These are phyloP conservation scores for Curvularia spicifera DNA, from an alignment of 2,329 filamentous ascomycete genomes.

Conservation along the genomic window DNA sequence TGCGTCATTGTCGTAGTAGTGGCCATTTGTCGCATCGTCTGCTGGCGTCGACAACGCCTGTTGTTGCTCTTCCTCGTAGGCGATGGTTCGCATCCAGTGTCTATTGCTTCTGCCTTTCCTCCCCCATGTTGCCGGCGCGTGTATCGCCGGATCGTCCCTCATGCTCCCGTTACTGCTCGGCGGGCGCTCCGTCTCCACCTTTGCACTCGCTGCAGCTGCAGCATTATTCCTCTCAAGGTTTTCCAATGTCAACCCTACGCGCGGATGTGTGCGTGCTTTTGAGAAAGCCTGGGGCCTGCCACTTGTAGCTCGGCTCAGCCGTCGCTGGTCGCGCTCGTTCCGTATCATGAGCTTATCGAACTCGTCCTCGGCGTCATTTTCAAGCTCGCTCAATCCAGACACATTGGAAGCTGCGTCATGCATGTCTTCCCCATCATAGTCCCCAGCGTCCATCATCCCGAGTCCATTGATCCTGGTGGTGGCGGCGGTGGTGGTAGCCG, in stretches of 20 bases:
- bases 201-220: conserved; percentile 19
- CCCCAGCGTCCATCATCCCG: conserved; percentile 30
- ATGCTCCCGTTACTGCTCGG: conserved; percentile 47
- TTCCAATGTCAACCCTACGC: conserved; percentile 52
- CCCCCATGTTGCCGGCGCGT: conserved; percentile 57
- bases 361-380: conserved; percentile 53
- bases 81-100: conserved; percentile 54
- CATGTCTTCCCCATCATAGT: conserved; percentile 29
- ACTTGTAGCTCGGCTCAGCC: conserved; percentile 46
- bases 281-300: conserved; percentile 49
- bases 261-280: conserved; percentile 51
- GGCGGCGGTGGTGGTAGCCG: conserved; percentile 11
- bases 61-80: conserved; percentile 33
- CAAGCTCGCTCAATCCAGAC: conserved; percentile 49
- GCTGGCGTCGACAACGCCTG: conserved; percentile 21
- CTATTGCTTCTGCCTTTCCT: conserved; percentile 51
- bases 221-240: conserved; percentile 51
- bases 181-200: conserved; percentile 34
- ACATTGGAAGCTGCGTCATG: conserved; percentile 32
- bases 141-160: conserved; percentile 53
- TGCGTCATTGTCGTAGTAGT: conserved; percentile 26
- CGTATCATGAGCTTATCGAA: conserved; percentile 55
- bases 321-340: conserved; percentile 53
- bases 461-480: conserved; percentile 27
- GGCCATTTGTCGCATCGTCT: conserved; percentile 25